Evolutionary conservation across 23 red algal species (phyloP), one percentile per base, ranked within the genome.

Genomic region (Cyanidiococcus yangmingshanensis): DNA sequence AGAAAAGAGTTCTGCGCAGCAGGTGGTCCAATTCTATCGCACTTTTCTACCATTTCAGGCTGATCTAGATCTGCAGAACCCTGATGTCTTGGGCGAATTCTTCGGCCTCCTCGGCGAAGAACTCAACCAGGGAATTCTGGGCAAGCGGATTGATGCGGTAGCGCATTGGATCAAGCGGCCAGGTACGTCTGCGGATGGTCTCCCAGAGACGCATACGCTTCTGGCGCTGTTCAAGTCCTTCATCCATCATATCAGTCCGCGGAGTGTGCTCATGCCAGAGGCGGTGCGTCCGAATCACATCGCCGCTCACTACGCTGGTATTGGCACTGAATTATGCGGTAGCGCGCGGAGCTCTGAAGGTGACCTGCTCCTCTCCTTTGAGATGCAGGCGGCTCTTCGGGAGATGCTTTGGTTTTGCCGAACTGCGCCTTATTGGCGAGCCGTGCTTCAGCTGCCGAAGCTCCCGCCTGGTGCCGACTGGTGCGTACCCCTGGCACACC

Each of bases 11-110:
- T 15, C 45, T 21, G 21, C 12, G 12, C 57, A 50, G 34, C 50
- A 57, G 58, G 87, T 83, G 74, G 79, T 89, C 31, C 87, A 90
- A 58, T 90, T 96, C 50, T 96, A 90, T 74, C 71, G 92, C 35
- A 68, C 59, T 26, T 90, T 89, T 75, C 90, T 88, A 75, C 92
- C 92, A 51, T 90, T 90, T 79, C 87, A 91, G 82, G 92, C 90
- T 35, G 88, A 96, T 68, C 58, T 96, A 63, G 86, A 96, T 81
- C 58, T 96, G 63, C 82, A 82, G 40, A 96, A 96, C 77, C 79
- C 85, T 21, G 58, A 77, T 2, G 87, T 96, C 27, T 74, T 96
- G 37, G 63, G 74, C 26, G 92, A 90, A 75, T 71, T 96, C 16
- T 82, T 96, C 35, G 27, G 3, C 32, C 41, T 96, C 0, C 80